phyloP scores from a whole-genome alignment of 257 asterid species.

The Jasminum sambac region DNA sequence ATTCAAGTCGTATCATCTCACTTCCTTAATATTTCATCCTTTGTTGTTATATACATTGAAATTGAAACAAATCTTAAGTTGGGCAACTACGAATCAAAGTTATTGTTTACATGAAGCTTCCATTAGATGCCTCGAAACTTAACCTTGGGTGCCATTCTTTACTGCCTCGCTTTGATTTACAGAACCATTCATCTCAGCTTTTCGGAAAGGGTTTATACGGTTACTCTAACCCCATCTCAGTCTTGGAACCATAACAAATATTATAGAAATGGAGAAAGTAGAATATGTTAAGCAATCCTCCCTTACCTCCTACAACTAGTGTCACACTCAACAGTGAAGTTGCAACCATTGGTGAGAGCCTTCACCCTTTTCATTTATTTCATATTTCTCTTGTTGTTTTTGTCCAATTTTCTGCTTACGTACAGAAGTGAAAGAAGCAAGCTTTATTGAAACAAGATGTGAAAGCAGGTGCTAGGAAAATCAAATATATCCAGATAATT shows the following conservation, averaged over 20 bases:
- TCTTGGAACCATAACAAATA: neutral
- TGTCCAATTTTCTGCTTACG: neutral
- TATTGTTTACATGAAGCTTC: neutral
- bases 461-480: neutral
- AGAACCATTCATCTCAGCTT: neutral
- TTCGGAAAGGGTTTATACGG: neutral
- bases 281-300: neutral
- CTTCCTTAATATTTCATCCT: neutral
- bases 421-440: neutral
- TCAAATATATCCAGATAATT: neutral
- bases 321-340: neutral
- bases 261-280: neutral
- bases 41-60: neutral
- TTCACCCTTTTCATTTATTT: neutral
- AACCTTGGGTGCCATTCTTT: neutral
- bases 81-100: neutral
- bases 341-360: neutral
- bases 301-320: neutral
- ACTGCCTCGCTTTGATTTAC: neutral
- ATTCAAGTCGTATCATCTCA: conserved; percentile 2
- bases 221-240: neutral
- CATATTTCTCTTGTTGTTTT: neutral
- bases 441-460: neutral
- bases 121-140: neutral
- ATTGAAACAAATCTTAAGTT: conserved; percentile 8